These are phyloP conservation scores for Lithospermum erythrorhizon DNA, from an alignment of 257 asterid genomes.

Conservation along the genomic window DNA sequence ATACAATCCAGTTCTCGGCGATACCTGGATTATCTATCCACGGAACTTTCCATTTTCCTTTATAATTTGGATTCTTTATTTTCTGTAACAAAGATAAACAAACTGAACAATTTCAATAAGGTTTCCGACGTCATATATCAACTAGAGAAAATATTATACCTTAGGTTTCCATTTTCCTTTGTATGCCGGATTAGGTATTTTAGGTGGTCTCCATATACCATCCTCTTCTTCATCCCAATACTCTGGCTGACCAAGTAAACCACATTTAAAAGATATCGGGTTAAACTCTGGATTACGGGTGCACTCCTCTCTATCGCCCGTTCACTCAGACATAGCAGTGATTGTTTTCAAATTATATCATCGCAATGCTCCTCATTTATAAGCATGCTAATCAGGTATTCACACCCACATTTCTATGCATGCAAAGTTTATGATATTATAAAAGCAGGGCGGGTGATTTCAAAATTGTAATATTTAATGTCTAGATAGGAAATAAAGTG, in stretches of 20 bases:
- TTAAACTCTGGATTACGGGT: neutral
- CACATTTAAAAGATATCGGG: constrained; percentile 3
- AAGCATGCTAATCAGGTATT: no score
- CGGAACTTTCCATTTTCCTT: constrained; percentile 92
- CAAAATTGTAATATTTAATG: no score
- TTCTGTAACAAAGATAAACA: constrained; percentile 30
- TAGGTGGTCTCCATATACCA: constrained; percentile 77
- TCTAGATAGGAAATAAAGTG: no score
- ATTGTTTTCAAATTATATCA: no score
- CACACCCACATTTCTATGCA: no score
- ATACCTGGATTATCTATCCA: constrained; percentile 93
- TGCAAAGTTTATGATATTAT: no score
- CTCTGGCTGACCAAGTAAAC: constrained; percentile 50
- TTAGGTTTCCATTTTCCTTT: constrained; percentile 74
- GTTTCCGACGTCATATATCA: neutral
- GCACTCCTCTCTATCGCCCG: no score
- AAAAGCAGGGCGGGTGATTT: no score
- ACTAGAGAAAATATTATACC: constrained; percentile 22
- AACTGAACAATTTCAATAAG: neutral
- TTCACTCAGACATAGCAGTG: no score
- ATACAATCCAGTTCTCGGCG: neutral
- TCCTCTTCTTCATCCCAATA: constrained; percentile 97
- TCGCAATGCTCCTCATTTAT: no score
- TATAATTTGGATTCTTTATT: constrained; percentile 85
- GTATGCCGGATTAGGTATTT: constrained; percentile 69